Base-by-base conservation (phyloP, 2,329 filamentous ascomycete species). In the Ascochyta clinopodiicola region DNA sequence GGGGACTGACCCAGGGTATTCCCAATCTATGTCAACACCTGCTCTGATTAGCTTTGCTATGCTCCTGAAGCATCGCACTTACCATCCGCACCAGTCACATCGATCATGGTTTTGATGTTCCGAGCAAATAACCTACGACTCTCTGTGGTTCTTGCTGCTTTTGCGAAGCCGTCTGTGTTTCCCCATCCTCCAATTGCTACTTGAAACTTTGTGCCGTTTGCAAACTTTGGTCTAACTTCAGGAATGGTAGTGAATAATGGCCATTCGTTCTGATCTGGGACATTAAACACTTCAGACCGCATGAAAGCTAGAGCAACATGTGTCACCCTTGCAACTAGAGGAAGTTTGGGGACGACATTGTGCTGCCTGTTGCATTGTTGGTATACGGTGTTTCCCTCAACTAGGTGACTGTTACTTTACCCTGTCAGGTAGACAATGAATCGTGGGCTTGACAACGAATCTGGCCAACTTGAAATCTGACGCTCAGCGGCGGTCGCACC, bases 181-280 rank as follows among this genome's bases (percentile, higher is more conserved):
- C 88, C 88, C 89, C 89, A 92, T 44, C 89, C 89, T 9, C 89
- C 89, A 60, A 92, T 85, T 15, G 89, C 88, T 49, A 55, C 24
- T 12, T 45, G 45, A 2, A 55, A 25, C 13, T 45, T 38, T 13
- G 87, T 86, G 12, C 77, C 78, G 0, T 79, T 64, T 4, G 64
- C 42, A 45, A 88, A 88, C 15, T 83, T 76, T 1, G 75, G 31
- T 3, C 69, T 59, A 1, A 63, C 61, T n/a, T 64, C 58, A 10
- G 62, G 54, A 2, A 73, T 55, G 0, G 62, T 61, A 1, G 68
- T 71, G 32, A 72, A 74, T 0, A 73, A 46, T 8, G 69, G 65
- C 64, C 66, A 73, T 6, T 60, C 49, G 6, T 32, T 43, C 27
- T 58, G 64, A 15, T 60, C 22, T 0, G 55, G 61, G 2, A 64